A percentile compares a stretch with the other conserved stretches of the same genome.
phyloP scores from a whole-genome alignment of 78 protist genomes.

The Creolimax fragrantissima region DNA sequence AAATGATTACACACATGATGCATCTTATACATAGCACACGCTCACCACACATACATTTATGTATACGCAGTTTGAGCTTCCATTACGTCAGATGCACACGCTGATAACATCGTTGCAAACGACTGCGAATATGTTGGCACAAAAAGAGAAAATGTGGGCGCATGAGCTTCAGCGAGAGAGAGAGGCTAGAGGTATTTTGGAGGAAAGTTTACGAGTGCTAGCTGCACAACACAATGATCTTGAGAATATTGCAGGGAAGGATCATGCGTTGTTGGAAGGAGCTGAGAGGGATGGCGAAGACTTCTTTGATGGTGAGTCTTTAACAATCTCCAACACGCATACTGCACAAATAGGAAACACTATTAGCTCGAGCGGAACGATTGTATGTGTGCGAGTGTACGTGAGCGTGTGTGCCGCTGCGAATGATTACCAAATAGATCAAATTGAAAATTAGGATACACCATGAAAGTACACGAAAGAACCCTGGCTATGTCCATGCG shows the following conservation, averaged over 20 bases:
- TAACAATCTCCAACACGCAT: no score
- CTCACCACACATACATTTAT: no score
- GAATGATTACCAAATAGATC: no score
- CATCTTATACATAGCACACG: no score
- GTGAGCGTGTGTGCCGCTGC: no score
- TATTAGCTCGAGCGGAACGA: no score
- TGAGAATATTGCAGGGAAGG: neutral
- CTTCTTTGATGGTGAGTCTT: neutral
- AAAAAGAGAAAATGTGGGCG: neutral
- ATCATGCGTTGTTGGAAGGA: neutral
- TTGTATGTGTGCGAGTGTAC: no score
- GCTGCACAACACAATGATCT: neutral
- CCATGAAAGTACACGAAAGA: no score
- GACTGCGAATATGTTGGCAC: neutral
- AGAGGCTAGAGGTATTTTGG: neutral
- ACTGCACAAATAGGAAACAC: no score
- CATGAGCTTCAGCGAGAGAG: neutral
- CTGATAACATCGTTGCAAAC: neutral
- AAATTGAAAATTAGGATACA: no score
- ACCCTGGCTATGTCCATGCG: no score
- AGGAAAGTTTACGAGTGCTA: neutral
- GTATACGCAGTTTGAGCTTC: constrained; percentile 2
- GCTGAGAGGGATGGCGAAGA: neutral
- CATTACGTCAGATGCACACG: neutral
- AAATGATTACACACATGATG: no score